Base-by-base conservation (phyloP, 179 eudicot genomes). In the Drosera spatulata region DNA sequence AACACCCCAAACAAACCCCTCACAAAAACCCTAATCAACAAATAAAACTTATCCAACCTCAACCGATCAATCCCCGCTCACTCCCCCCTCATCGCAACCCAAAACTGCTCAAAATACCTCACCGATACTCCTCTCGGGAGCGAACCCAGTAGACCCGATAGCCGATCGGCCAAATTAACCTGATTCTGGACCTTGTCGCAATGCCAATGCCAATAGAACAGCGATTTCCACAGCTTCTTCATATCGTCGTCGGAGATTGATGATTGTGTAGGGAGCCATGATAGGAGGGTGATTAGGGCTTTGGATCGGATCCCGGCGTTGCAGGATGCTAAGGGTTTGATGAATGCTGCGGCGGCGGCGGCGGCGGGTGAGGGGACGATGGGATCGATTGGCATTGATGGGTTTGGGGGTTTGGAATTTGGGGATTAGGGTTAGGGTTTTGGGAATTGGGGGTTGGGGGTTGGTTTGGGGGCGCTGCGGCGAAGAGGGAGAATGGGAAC, bases 171-270 rank as follows among this genome's bases (percentile, higher is more conserved):
- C 52, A 93, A 84, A 0, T 75, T 67, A 8, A 65, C 41, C 66
- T 91, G 98, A 38, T 80, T 83, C 1, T 75, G 75, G 8, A 73
- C 15, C 61, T 89, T 93, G 73, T 93, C 99, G 22, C 78, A 68
- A 59, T 93, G 99, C 99, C 99, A 93, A 58, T 84, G 66, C 67
- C 82, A 82, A 77, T 89, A 93, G 61, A 93, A 93, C 10, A 93
- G 85, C 6, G 93, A 86, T 61, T 93, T 93, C 99, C 99, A 93
- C 2, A 93, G 72, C 81, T 75, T 88, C 69, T 74, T 84, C 59
- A 89, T 61, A 22, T 86, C 88, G 38, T 77, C 82, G 37, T 89
- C 95, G 65, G 90, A 68, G 68, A 89, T 51, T 40, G 69, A 69
- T 71, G 71, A 58, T 69, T 79, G 81, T 0, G 80, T 39, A 0